Evolutionary conservation across 352 stramenopile species (phyloP).

Genomic region (Phytophthora ramorum): DNA sequence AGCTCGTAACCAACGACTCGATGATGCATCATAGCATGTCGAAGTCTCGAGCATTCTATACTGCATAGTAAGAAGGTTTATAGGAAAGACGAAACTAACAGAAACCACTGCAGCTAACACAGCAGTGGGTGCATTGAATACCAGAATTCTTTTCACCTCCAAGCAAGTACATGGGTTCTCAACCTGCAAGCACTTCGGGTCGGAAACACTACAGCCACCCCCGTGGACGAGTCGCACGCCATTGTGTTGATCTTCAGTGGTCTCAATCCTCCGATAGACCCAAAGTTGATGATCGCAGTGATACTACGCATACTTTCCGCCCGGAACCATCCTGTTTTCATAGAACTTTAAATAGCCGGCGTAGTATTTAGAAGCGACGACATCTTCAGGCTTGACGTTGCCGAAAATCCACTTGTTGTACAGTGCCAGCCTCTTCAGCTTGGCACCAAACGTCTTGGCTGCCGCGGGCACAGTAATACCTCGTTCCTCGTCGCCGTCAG

Average conservation of each 20-base stretch:
- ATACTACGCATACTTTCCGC: too few species aligned
- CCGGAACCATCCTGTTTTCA: too few species aligned
- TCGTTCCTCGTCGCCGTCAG: not conserved
- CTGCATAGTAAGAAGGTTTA: slow-evolving; percentile 8
- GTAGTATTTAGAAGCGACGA: too few species aligned
- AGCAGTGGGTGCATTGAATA: slow-evolving; percentile 7
- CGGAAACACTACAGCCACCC: slow-evolving; percentile 4
- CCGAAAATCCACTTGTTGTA: slow-evolving; percentile 21
- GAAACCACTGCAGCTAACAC: not conserved
- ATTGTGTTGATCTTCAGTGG: too few species aligned
- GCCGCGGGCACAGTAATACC: not conserved
- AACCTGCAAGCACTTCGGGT: not conserved
- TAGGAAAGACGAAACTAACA: slow-evolving; percentile 16
- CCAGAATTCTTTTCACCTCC: slow-evolving; percentile 6
- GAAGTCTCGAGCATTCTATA: not conserved
- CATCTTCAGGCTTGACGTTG: too few species aligned
- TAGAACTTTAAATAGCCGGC: too few species aligned
- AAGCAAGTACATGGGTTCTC: not conserved
- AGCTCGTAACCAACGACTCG: too few species aligned
- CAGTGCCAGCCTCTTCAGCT: slow-evolving; percentile 11
- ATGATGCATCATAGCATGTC: too few species aligned
- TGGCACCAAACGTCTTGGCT: not conserved
- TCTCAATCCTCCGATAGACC: too few species aligned
- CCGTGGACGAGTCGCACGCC: too few species aligned
- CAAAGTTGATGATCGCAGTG: too few species aligned